Percentiles rank a stretch among this genome's conserved stretches.
Evolutionary conservation across 1,139 yeast genomes (phyloP).

Genomic region (Scheffersomyces lignicola): DNA sequence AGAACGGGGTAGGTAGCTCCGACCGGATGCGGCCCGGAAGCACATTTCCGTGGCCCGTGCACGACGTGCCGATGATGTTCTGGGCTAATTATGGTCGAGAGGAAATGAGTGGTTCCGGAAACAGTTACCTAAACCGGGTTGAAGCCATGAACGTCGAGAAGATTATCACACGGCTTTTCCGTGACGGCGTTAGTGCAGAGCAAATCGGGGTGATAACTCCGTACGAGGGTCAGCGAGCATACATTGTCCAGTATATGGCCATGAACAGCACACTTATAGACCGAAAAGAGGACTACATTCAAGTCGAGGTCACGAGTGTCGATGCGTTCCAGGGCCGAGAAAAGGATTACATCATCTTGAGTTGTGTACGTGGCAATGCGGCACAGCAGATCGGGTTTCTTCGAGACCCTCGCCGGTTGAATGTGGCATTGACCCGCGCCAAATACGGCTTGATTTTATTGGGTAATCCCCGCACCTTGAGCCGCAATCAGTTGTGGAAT

Average conservation of each 20-base stretch:
- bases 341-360: slow-evolving; percentile 82
- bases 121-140: slow-evolving; percentile 81
- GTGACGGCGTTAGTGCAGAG: slow-evolving; percentile 75
- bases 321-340: slow-evolving; percentile 98
- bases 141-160: slow-evolving; percentile 93
- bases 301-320: slow-evolving; percentile 87
- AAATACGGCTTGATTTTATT: slow-evolving; percentile 78
- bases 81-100: slow-evolving; percentile 92
- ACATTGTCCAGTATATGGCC: slow-evolving; percentile 75
- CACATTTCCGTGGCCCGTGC: slow-evolving; percentile 88
- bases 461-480: slow-evolving; percentile 82
- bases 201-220: slow-evolving; percentile 95
- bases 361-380: slow-evolving; percentile 92
- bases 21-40: slow-evolving; percentile 59
- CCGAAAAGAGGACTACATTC: slow-evolving; percentile 58
- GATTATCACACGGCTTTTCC: slow-evolving; percentile 69
- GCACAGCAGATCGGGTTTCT: slow-evolving; percentile 82
- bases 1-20: slow-evolving; percentile 82
- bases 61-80: slow-evolving; percentile 86
- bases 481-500: slow-evolving; percentile 77
- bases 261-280: slow-evolving; percentile 66
- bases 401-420: slow-evolving; percentile 85
- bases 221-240: slow-evolving; percentile 91
- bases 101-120: slow-evolving; percentile 81
- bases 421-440: slow-evolving; percentile 92